These are phyloP conservation scores for Lippia alba DNA, from an alignment of 305 asterid genomes.

Conservation along the genomic window DNA sequence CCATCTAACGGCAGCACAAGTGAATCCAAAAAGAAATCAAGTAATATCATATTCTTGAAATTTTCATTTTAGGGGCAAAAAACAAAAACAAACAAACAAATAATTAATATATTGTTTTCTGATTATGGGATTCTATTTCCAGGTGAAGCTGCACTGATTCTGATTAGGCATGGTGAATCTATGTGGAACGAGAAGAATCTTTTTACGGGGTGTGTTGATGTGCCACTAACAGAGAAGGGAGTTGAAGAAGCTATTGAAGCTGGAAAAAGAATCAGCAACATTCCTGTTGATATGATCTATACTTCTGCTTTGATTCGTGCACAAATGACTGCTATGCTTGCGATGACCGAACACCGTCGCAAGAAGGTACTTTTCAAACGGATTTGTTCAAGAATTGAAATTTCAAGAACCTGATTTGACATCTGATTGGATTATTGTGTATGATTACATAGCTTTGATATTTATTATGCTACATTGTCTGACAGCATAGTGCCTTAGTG, in stretches of 20 bases:
- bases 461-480: conserved; percentile 4
- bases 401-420: not conserved
- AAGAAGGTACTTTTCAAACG: conserved; percentile 58
- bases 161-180: conserved; percentile 95
- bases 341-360: conserved; percentile 97
- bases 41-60: conserved; percentile 40
- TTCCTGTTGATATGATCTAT: conserved; percentile 87
- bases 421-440: not conserved
- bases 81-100: too few species aligned
- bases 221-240: conserved; percentile 88
- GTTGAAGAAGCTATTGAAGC: conserved; percentile 97
- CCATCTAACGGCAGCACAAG: conserved; percentile 54
- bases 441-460: not conserved
- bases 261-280: conserved; percentile 87
- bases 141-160: conserved; percentile 90
- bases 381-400: too few species aligned
- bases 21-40: conserved; percentile 74
- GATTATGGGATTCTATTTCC: conserved; percentile 8
- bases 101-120: not conserved
- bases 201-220: conserved; percentile 97
- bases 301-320: conserved; percentile 94
- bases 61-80: not conserved
- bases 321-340: conserved; percentile 98
- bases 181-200: conserved; percentile 98
- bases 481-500: not conserved